phyloP scores from a whole-genome alignment of 257 asterid genomes.

The Handroanthus guayacan region DNA sequence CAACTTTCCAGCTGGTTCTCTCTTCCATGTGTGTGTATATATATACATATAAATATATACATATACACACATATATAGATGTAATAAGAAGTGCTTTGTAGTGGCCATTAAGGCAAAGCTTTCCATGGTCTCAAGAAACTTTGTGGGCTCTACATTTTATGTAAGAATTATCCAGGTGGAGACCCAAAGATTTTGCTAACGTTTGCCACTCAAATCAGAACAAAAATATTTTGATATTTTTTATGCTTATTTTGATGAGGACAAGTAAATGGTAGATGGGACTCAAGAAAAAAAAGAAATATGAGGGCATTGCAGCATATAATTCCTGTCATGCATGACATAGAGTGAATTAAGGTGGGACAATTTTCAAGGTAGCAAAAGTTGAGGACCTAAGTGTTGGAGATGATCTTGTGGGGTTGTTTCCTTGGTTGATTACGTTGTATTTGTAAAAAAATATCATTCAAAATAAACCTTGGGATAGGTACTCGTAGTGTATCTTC shows the following conservation, averaged over 20 bases:
- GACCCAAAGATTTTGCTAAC: neutral
- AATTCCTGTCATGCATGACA: constrained; percentile 17
- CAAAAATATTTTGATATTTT: neutral
- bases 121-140: neutral
- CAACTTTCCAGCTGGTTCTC: neutral
- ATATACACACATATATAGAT: neutral
- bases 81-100: neutral
- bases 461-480: no score
- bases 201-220: neutral
- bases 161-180: neutral
- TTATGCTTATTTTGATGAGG: neutral
- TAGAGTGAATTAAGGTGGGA: neutral
- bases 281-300: no score
- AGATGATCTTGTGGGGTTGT: neutral
- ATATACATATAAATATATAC: neutral
- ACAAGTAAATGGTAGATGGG: neutral
- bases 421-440: no score
- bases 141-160: constrained; percentile 2
- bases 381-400: neutral
- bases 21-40: no score
- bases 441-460: no score
- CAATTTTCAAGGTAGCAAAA: neutral
- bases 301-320: neutral
- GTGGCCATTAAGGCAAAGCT: neutral
- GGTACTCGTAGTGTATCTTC: no score